phyloP scores from a whole-genome alignment of 2,329 filamentous ascomycete genomes.

The Cladosporium sphaerospermum region DNA sequence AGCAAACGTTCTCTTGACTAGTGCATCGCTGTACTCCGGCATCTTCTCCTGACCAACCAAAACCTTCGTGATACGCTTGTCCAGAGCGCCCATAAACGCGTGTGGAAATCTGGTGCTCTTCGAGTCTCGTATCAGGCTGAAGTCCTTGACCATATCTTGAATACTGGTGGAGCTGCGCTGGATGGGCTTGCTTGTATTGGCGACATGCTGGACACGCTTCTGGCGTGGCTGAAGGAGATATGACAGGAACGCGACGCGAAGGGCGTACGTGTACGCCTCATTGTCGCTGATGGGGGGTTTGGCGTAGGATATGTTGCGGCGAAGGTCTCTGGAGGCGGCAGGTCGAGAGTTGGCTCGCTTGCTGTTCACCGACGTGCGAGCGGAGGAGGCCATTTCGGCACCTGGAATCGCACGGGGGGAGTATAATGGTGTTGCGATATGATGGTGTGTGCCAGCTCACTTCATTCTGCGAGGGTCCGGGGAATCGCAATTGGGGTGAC shows the following conservation, averaged over 20 bases:
- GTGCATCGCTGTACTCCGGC: constrained; percentile 83
- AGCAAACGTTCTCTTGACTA: constrained; percentile 88
- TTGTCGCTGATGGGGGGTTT: constrained; percentile 46
- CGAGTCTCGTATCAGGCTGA: constrained; percentile 59
- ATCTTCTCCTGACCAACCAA: constrained; percentile 75
- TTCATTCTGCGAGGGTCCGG: constrained; percentile 8
- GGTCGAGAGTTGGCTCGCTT: constrained; percentile 40
- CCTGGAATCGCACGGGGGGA: background rate
- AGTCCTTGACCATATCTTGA: constrained; percentile 83
- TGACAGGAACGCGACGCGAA: constrained; percentile 84
- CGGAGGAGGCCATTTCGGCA: constrained; percentile 25
- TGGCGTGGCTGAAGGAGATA: constrained; percentile 88
- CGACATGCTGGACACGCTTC: constrained; percentile 82
- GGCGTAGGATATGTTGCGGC: constrained; percentile 35
- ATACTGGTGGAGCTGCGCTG: constrained; percentile 68
- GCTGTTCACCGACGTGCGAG: constrained; percentile 28
- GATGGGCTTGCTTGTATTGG: constrained; percentile 50
- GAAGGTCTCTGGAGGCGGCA: constrained; percentile 31
- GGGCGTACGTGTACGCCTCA: constrained; percentile 85
- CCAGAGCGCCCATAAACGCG: constrained; percentile 63
- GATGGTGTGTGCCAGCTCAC: background rate
- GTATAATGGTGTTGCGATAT: background rate
- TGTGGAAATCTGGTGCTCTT: constrained; percentile 67
- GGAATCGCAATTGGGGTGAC: constrained; percentile 7
- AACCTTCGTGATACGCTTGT: constrained; percentile 75